Evolutionary conservation across 306 rosid genomes (phyloP).

Genomic region (Castanospermum australe): DNA sequence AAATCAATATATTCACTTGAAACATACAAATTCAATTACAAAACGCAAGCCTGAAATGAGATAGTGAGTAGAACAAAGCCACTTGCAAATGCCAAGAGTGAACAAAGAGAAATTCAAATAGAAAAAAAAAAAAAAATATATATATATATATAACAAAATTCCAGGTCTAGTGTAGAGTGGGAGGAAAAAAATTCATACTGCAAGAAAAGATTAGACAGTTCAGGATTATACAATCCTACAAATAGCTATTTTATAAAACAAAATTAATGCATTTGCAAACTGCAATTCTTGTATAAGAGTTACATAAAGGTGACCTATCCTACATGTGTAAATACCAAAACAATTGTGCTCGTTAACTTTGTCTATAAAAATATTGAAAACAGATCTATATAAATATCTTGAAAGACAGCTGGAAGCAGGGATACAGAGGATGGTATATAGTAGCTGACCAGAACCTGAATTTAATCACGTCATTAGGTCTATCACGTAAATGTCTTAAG

Average conservation of each 20-base stretch:
- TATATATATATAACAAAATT: background rate
- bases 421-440: background rate
- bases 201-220: background rate
- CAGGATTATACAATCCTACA: background rate
- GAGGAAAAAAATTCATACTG: background rate
- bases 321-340: too few relatives aligned
- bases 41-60: constrained; percentile 5
- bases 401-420: background rate
- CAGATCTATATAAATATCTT: too few relatives aligned
- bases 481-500: background rate
- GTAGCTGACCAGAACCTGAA: too few relatives aligned
- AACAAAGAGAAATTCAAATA: background rate
- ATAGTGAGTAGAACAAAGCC: background rate
- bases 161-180: background rate
- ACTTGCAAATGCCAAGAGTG: background rate
- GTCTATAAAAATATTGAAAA: background rate
- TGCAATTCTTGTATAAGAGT: background rate
- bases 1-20: background rate
- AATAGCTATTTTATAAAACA: background rate
- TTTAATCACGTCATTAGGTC: too few relatives aligned
- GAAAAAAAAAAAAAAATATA: background rate
- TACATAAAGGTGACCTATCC: too few relatives aligned
- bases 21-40: constrained; percentile 4
- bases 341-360: background rate
- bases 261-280: background rate